phyloP scores from a whole-genome alignment of 2,329 filamentous ascomycete species.

The Exophiala dermatitidis region DNA sequence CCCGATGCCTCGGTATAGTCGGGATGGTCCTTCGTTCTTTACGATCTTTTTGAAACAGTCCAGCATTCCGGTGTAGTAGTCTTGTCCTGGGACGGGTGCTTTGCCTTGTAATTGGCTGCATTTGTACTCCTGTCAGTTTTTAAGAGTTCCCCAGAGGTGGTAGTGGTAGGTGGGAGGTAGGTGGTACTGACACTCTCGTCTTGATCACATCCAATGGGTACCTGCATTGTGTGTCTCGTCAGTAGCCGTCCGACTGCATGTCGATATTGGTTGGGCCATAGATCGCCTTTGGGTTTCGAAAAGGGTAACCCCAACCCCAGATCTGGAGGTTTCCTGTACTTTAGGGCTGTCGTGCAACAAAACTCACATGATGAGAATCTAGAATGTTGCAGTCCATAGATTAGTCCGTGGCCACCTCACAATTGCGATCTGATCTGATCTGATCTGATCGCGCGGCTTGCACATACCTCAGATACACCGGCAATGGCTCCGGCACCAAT shows the following conservation, averaged over 20 bases:
- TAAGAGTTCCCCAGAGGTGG: neutral
- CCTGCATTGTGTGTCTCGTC: slow-evolving; percentile 47
- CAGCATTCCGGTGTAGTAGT: slow-evolving; percentile 92
- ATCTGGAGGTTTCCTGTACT: neutral
- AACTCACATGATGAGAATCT: slow-evolving; percentile 82
- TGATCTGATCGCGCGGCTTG: neutral
- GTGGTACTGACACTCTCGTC: slow-evolving; percentile 73
- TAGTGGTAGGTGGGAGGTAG: neutral
- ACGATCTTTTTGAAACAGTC: slow-evolving; percentile 98
- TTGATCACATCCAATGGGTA: slow-evolving; percentile 98
- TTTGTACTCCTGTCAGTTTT: neutral
- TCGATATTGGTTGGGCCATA: neutral
- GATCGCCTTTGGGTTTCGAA: neutral
- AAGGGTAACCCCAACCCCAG: neutral
- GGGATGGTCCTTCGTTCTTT: slow-evolving; percentile 82
- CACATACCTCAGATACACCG: slow-evolving; percentile 90
- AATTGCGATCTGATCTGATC: neutral
- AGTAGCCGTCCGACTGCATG: neutral
- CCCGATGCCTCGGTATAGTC: slow-evolving; percentile 89
- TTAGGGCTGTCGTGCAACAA: neutral
- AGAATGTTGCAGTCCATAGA: slow-evolving; percentile 19
- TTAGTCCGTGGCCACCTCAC: neutral
- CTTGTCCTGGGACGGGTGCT: slow-evolving; percentile 58
- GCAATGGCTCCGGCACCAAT: slow-evolving; percentile 94
- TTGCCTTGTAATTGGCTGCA: slow-evolving; percentile 77